Base-by-base conservation (phyloP, 2,329 filamentous ascomycete species). In the Ascochyta pisi region DNA sequence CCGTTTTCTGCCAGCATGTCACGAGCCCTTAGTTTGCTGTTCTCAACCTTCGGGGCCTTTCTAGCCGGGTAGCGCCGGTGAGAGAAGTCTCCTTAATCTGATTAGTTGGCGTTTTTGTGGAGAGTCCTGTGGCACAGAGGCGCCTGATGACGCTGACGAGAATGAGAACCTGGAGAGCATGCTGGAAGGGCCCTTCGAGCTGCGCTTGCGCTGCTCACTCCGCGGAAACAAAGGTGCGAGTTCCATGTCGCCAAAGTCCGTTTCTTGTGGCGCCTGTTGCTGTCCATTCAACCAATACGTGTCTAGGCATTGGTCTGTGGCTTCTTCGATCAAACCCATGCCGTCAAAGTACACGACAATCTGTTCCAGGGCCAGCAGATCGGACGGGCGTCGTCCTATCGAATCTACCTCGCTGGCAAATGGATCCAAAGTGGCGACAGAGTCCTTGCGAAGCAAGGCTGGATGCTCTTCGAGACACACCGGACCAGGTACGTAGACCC, bases 291-390 rank as follows among this genome's bases (percentile, higher is more conserved):
- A 54, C 73, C 73, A 76, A 54, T 64, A 76, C 50, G 57, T 62
- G 50, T 76, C 73, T 57, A 73, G 38, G 23, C 65, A 68, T 16
- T 59, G 61, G 35, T 73, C 69, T 6, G 69, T 67, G 12, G 65
- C 55, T 27, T 63, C 45, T 6, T 65, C 64, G 7, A 70, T 67
- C n/a, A 78, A 67, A 13, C 73, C 73, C 42, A 79, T 74, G 3
- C 68, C 69, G 22, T 76, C 70, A 45, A 81, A 79, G 64, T 74
- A 80, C 38, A 71, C 70, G 43, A 76, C 75, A n/a, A 79, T 69
- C 26, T 76, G 71, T 22, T 81, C 78, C 16, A 75, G 58, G 6
- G 58, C 63, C 23, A 63, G 47, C 38, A 64, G 34, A 45, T 74
- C 69, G 12, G 69, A 70, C 37, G 59, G 57, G 23, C 63, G 63